phyloP scores from a whole-genome alignment of 1,139 yeast species.

The Saccharomyces pastorianus region DNA sequence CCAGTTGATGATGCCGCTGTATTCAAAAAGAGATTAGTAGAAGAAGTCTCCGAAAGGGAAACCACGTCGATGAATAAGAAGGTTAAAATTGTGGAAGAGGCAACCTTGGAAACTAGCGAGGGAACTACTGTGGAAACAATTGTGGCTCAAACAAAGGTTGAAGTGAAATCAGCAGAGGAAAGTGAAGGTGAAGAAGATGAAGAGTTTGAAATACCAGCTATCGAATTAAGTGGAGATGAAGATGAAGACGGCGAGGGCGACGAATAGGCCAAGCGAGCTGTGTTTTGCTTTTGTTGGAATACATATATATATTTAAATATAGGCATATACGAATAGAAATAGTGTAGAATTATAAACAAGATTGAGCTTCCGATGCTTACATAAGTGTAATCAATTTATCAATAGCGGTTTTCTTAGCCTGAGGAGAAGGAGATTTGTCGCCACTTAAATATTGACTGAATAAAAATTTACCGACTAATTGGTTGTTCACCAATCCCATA shows the following conservation, averaged over 20 bases:
- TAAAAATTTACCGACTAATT: conserved; percentile 44
- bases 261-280: neutral
- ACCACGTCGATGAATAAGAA: neutral
- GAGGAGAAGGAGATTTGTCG: conserved; percentile 45
- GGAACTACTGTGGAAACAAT: conserved; percentile 28
- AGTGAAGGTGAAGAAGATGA: conserved; percentile 9
- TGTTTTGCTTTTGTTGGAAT: neutral
- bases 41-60: conserved; percentile 3
- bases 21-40: conserved; percentile 14
- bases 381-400: conserved; percentile 28
- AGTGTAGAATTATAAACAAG: neutral
- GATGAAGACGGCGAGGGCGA: conserved; percentile 13
- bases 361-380: conserved; percentile 5
- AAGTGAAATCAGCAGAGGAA: conserved; percentile 4
- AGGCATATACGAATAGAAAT: neutral
- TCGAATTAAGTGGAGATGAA: conserved; percentile 39
- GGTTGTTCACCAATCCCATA: conserved; percentile 45
- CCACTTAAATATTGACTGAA: conserved; percentile 55
- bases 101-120: conserved; percentile 18
- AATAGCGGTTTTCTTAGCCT: conserved; percentile 31
- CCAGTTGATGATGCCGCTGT: conserved; percentile 2
- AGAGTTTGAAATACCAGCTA: conserved; percentile 51
- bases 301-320: neutral
- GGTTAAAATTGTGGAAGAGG: conserved; percentile 3
- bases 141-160: neutral